Percentiles rank a stretch among this genome's conserved stretches.
These are phyloP conservation scores for Lactarius deliciosus DNA, from an alignment of 768 basidiomycete genomes.

Conservation along the genomic window DNA sequence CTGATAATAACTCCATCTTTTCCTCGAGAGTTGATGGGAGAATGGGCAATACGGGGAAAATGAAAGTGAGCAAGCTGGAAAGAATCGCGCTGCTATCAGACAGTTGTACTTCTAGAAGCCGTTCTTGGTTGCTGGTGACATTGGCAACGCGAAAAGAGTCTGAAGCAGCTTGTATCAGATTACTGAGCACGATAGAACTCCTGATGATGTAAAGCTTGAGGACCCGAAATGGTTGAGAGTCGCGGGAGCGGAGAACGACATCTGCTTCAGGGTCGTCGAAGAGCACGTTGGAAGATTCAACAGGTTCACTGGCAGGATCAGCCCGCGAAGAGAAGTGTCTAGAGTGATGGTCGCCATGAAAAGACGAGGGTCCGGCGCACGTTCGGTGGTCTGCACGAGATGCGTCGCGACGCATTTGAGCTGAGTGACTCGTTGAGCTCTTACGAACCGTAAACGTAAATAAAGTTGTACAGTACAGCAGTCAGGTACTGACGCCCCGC, in stretches of 20 bases:
- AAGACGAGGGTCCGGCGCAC: not conserved
- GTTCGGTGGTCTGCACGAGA: not conserved
- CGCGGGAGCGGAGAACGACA: conserved; percentile 6
- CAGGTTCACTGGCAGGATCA: not conserved
- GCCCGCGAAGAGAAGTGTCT: not conserved
- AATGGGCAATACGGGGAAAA: not conserved
- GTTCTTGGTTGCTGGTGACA: too few relatives aligned
- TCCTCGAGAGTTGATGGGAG: not conserved
- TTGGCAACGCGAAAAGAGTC: too few relatives aligned
- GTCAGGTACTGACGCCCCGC: too few relatives aligned
- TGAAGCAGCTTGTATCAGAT: not conserved
- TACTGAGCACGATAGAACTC: not conserved
- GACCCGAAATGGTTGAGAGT: conserved; percentile 1
- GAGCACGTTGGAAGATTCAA: not conserved
- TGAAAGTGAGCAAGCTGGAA: not conserved
- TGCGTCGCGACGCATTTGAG: too few relatives aligned
- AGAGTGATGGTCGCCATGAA: not conserved
- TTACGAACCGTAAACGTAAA: too few relatives aligned
- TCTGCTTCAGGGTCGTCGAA: conserved; percentile 22
- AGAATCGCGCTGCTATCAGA: not conserved
- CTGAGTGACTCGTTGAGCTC: too few relatives aligned
- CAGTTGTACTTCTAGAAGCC: not conserved
- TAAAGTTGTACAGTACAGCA: too few relatives aligned
- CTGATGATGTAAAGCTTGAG: not conserved
- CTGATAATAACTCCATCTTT: not conserved